A percentile compares a stretch with the other conserved stretches of the same genome.
These are phyloP conservation scores for Tetrapisispora pingtungensis DNA, from an alignment of 805 yeast species.

Conservation along the genomic window DNA sequence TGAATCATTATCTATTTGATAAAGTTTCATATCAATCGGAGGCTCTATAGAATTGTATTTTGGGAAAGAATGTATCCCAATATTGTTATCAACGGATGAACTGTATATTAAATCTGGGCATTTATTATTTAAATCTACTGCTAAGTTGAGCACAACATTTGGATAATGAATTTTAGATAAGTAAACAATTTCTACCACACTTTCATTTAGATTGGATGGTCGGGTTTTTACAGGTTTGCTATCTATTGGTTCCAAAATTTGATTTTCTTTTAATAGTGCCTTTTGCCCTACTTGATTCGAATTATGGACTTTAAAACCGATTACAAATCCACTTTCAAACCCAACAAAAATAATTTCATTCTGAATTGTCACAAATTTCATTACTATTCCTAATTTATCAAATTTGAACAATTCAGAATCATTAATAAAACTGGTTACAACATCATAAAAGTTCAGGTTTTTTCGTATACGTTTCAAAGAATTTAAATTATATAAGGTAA, in stretches of 20 bases:
- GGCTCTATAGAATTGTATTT: not conserved
- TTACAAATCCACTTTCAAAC: conserved; percentile 23
- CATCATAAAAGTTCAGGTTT: conserved; percentile 12
- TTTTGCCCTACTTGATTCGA: no score
- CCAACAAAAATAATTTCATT: conserved; percentile 17
- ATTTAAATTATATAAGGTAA: conserved; percentile 10
- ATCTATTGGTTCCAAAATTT: no score
- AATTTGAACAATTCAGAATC: conserved; percentile 5
- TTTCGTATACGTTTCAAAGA: conserved; percentile 18
- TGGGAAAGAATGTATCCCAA: conserved; percentile 9
- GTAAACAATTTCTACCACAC: conserved; percentile 13
- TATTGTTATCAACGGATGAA: conserved; percentile 13
- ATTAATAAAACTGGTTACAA: conserved; percentile 5
- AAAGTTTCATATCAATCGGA: not conserved
- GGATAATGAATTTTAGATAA: conserved; percentile 22
- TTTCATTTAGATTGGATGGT: not conserved
- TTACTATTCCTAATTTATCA: conserved; percentile 23
- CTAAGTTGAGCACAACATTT: conserved; percentile 20
- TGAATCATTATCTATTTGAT: not conserved
- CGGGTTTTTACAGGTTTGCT: no score
- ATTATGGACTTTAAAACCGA: conserved; percentile 16
- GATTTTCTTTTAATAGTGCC: no score
- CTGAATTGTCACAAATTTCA: conserved; percentile 14
- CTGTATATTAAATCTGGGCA: conserved; percentile 8
- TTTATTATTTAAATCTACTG: conserved; percentile 1